A percentile compares a stretch with the other conserved stretches of the same genome.
Conservation (phyloP, 2,329 filamentous ascomycete genomes). For the Huntiella moniliformis region DNA sequence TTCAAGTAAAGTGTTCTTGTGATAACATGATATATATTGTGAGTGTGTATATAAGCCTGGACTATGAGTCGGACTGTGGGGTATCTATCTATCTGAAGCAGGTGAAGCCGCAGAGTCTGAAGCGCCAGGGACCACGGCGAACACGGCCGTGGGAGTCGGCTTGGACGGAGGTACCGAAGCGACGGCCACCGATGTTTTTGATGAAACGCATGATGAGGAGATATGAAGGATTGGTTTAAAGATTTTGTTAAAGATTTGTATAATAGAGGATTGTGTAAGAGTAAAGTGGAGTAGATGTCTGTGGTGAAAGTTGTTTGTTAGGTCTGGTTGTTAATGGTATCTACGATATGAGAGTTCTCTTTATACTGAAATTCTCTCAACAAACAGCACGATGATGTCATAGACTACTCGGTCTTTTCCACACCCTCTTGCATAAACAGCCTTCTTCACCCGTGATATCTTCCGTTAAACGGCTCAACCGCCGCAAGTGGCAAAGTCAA, state of each 20-base stretch:
- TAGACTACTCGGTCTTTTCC: no score
- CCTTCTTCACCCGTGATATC: no score
- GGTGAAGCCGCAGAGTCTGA: constrained; percentile 30
- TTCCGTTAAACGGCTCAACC: no score
- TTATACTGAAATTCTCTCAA: no score
- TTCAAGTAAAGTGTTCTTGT: neutral
- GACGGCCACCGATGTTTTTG: constrained; percentile 27
- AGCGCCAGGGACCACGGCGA: constrained; percentile 30
- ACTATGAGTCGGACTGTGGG: no score
- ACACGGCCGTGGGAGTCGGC: constrained; percentile 25
- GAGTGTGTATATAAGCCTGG: neutral
- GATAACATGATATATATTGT: neutral
- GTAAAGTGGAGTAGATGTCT: neutral
- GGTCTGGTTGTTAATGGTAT: no score
- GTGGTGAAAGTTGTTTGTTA: neutral
- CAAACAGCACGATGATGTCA: no score
- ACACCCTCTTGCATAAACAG: no score
- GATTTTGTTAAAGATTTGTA: neutral
- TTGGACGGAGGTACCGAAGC: constrained; percentile 30
- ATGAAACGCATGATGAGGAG: constrained; percentile 29
- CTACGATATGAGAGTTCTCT: no score
- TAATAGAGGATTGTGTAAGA: neutral
- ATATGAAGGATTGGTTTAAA: constrained; percentile 6
- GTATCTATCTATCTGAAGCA: constrained; percentile 25
- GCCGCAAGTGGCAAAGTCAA: no score